Percentiles rank a stretch among this genome's conserved stretches.
These are phyloP conservation scores for Parasitella parasitica DNA, from an alignment of 371 early-diverging fungal species.

Conservation along the genomic window DNA sequence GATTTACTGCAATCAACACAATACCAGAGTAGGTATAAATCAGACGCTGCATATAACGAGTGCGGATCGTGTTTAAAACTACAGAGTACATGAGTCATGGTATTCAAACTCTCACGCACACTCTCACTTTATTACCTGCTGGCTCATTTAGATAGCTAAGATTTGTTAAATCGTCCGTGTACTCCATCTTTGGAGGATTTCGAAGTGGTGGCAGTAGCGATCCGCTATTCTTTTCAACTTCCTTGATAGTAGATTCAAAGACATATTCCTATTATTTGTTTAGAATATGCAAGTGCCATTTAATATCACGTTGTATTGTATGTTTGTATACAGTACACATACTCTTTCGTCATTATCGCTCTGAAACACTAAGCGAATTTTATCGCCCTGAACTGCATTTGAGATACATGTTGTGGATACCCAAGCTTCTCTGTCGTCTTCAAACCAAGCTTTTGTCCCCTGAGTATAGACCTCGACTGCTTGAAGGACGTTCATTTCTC, in stretches of 20 bases:
- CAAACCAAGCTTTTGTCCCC: constrained; percentile 87
- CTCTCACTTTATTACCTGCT: no score
- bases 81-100: neutral
- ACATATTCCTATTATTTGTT: constrained; percentile 58
- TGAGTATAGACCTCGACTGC: constrained; percentile 62
- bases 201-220: constrained; percentile 82
- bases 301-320: neutral
- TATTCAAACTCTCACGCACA: no score
- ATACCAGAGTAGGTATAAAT: constrained; percentile 99
- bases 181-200: constrained; percentile 88
- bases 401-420: constrained; percentile 69
- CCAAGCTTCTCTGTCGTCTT: constrained; percentile 86
- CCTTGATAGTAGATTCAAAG: constrained; percentile 70
- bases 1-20: constrained; percentile 98
- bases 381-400: constrained; percentile 51
- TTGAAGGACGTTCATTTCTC: constrained; percentile 29
- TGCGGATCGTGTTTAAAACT: constrained; percentile 87
- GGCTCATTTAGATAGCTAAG: constrained; percentile 92
- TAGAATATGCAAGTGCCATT: neutral
- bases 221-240: constrained; percentile 65
- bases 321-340: neutral
- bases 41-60: constrained; percentile 84
- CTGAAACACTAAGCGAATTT: constrained; percentile 60
- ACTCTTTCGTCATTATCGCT: constrained; percentile 62
- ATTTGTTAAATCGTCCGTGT: constrained; percentile 90